Evolutionary conservation across 805 yeast genomes (phyloP).

Genomic region (Starmerella apis): DNA sequence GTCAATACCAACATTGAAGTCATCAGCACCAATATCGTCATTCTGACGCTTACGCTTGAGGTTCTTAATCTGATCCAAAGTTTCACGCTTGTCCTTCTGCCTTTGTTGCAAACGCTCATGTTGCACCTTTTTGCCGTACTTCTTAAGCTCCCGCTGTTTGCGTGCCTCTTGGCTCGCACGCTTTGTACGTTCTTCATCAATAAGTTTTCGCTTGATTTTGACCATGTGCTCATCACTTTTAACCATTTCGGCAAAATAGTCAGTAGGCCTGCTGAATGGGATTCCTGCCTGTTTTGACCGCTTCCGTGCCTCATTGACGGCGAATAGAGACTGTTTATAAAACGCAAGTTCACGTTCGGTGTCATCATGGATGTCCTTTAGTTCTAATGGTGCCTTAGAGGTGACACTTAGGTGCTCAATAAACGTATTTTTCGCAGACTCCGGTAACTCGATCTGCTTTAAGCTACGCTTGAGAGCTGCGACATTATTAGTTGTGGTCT

Average conservation of each 20-base stretch:
- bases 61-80: conserved; percentile 81
- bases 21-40: conserved; percentile 60
- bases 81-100: conserved; percentile 83
- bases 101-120: conserved; percentile 86
- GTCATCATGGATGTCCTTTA: conserved; percentile 82
- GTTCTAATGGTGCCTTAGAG: conserved; percentile 49
- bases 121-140: conserved; percentile 95
- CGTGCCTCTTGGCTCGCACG: conserved; percentile 88
- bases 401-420: conserved; percentile 73
- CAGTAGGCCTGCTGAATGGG: conserved; percentile 86
- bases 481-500: conserved; percentile 74
- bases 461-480: conserved; percentile 46
- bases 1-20: conserved; percentile 84
- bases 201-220: conserved; percentile 67
- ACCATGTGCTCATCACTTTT: conserved; percentile 98
- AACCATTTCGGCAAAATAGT: conserved; percentile 97
- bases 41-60: conserved; percentile 78
- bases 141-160: conserved; percentile 88
- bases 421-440: conserved; percentile 54
- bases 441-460: conserved; percentile 35
- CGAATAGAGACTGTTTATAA: conserved; percentile 84
- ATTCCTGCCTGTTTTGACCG: conserved; percentile 55
- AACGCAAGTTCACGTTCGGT: conserved; percentile 92
- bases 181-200: conserved; percentile 59
- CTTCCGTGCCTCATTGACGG: conserved; percentile 64